A percentile compares a stretch with the other conserved stretches of the same genome.
phyloP scores from a whole-genome alignment of 2,329 filamentous ascomycete genomes.

The Alternaria brassicicola region DNA sequence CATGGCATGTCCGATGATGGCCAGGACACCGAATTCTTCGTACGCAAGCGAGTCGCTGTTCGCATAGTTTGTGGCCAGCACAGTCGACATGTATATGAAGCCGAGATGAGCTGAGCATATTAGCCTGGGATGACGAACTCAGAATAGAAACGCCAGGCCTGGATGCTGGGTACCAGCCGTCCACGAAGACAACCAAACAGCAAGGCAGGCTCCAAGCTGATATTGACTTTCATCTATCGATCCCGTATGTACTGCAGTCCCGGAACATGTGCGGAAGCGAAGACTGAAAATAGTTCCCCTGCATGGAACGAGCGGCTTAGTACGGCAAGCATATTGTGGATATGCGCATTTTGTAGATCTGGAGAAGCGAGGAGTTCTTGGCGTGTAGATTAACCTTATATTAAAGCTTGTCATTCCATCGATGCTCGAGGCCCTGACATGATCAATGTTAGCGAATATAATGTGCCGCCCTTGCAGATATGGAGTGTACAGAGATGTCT shows the following conservation, averaged over 20 bases:
- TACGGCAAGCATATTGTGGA: constrained; percentile 13
- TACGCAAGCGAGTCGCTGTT: constrained; percentile 13
- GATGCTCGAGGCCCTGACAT: constrained; percentile 27
- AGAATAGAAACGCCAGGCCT: constrained; percentile 41
- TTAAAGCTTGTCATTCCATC: constrained; percentile 48
- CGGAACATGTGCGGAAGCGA: constrained; percentile 33
- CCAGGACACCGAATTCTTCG: constrained; percentile 9
- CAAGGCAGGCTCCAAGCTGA: constrained; percentile 21
- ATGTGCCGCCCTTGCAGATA: constrained; percentile 38
- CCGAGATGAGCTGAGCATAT: constrained; percentile 40
- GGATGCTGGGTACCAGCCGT: constrained; percentile 20
- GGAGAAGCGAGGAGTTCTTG: constrained; percentile 43
- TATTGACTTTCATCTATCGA: constrained; percentile 33
- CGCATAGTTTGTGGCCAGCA: constrained; percentile 23
- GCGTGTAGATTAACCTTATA: constrained; percentile 49
- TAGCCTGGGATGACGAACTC: constrained; percentile 33
- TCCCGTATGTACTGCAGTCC: constrained; percentile 30
- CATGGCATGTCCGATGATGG: constrained; percentile 18
- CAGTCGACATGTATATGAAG: constrained; percentile 33
- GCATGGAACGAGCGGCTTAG: constrained; percentile 19
- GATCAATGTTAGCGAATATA: constrained; percentile 38
- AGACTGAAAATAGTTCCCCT: constrained; percentile 35
- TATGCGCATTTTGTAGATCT: constrained; percentile 43
- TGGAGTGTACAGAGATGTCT: constrained; percentile 24
- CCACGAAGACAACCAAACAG: constrained; percentile 2